These are phyloP conservation scores for Lolium multiflorum DNA, from an alignment of 176 grass and related monocot genomes.

Conservation along the genomic window DNA sequence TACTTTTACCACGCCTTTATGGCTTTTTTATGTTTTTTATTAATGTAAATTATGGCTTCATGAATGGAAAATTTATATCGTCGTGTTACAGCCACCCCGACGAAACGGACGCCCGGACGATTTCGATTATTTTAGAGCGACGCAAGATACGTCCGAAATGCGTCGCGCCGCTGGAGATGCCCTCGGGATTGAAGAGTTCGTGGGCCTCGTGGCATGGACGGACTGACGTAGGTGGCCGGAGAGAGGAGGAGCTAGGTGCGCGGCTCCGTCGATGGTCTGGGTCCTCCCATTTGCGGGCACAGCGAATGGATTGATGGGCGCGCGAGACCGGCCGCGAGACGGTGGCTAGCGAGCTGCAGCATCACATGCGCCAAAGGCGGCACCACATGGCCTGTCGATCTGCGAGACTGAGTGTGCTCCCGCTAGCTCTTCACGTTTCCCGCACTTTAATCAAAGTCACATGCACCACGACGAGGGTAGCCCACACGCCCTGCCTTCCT, in stretches of 20 bases:
- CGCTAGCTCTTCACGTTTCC: not conserved
- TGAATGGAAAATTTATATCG: too few species aligned
- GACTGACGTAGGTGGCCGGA: not conserved
- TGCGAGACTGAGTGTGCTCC: not conserved
- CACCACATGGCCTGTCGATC: conserved; percentile 53
- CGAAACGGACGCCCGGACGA: too few species aligned
- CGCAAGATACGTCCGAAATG: too few species aligned
- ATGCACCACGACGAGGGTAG: conserved; percentile 23
- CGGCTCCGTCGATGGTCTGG: not conserved
- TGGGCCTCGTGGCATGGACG: not conserved
- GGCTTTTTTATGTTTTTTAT: too few species aligned
- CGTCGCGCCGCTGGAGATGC: too few species aligned
- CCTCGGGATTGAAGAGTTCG: not conserved
- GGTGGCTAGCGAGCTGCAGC: not conserved
- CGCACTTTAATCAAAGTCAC: conserved; percentile 51
- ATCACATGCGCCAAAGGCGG: conserved; percentile 44
- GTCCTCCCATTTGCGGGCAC: conserved; percentile 28
- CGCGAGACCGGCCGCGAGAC: not conserved
- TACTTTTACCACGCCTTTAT: too few species aligned
- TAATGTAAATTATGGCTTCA: too few species aligned
- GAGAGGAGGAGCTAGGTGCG: not conserved
- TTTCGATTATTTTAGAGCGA: too few species aligned
- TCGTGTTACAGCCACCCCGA: too few species aligned
- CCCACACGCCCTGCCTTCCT: conserved; percentile 44
- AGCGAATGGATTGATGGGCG: not conserved